Evolutionary conservation across 208 protist species (phyloP), one percentile per base, ranked within the genome.

Genomic region (Phytomonas francai): DNA sequence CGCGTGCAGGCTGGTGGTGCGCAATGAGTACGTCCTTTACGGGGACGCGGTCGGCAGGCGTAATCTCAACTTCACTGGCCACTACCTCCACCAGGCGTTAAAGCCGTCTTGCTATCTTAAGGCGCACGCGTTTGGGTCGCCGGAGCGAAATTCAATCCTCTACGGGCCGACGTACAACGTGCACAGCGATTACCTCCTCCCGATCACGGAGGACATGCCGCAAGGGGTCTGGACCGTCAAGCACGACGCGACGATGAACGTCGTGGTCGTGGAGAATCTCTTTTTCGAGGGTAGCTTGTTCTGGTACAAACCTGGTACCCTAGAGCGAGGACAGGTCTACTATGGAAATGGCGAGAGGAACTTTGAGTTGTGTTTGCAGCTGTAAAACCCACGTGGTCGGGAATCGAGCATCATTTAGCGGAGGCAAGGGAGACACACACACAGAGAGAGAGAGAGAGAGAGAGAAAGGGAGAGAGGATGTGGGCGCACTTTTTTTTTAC

Each of bases 191-290:
- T 87, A 79, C 63, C 78, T 97, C 31, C 72, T 71, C 36, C 86
- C 92, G 68, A 91, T 95, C 71, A 93, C 86, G 1, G 88, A 93
- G 65, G 92, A 97, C 74, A 84, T 79, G 36, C 92, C 92, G 14
- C 74, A 72, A 11, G 92, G 92, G 2, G 80, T 95, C 27, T 97
- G 92, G 92, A 80, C 80, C 0, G 80, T 95, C 32, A 92, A 95
- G 79, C 93, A 95, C 65, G 85, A 95, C 68, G 76, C 88, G 12
- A 84, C 80, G 5, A 70, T 80, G 29, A 87, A 89, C 56, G 81
- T 94, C 3, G 89, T 94, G 31, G 81, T 79, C 27, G 88, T 93
- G 56, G 81, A 87, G 69, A 97, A 97, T 72, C 60, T 92, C 3
- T 78, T 94, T 22, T 97, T 80, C 72, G 81, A 85, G 4, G 91